These are phyloP conservation scores for Fallopia convolvulus DNA, from an alignment of 148 eudicot genomes.

Conservation along the genomic window DNA sequence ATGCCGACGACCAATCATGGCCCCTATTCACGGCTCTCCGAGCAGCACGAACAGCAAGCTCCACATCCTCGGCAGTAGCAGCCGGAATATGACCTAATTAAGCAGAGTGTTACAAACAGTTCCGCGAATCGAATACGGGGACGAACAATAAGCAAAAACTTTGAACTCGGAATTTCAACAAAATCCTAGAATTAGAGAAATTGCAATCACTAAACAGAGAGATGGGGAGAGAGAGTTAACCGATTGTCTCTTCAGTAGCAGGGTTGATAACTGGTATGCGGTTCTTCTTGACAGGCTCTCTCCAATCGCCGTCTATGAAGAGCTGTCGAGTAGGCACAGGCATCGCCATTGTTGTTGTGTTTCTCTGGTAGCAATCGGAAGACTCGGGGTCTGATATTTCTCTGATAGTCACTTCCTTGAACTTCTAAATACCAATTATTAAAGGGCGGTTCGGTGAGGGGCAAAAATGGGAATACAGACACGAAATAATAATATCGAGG, in stretches of 20 bases:
- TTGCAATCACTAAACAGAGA: neutral
- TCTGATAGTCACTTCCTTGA: neutral
- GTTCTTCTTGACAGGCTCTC: slow-evolving; percentile 49
- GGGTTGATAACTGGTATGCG: slow-evolving; percentile 83
- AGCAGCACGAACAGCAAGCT: slow-evolving; percentile 88
- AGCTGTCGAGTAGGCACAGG: slow-evolving; percentile 56
- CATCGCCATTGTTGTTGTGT: slow-evolving; percentile 25
- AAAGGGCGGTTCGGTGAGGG: neutral
- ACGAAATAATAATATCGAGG: neutral
- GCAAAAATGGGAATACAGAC: neutral
- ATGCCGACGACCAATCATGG: slow-evolving; percentile 68
- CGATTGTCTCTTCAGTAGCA: slow-evolving; percentile 70
- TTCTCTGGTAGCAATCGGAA: neutral
- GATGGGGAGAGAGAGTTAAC: slow-evolving; percentile 24
- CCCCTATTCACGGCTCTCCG: slow-evolving; percentile 56
- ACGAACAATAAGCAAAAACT: neutral
- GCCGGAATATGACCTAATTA: slow-evolving; percentile 82
- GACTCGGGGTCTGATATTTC: neutral
- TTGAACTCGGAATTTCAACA: neutral
- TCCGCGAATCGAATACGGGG: neutral
- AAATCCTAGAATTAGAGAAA: slow-evolving; percentile 1
- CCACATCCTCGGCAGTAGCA: slow-evolving; percentile 90
- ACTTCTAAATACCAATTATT: neutral
- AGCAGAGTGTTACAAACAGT: neutral
- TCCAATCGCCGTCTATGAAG: slow-evolving; percentile 95